Base-by-base conservation (phyloP, 495 filamentous ascomycete genomes). In the Letharia lupina region DNA sequence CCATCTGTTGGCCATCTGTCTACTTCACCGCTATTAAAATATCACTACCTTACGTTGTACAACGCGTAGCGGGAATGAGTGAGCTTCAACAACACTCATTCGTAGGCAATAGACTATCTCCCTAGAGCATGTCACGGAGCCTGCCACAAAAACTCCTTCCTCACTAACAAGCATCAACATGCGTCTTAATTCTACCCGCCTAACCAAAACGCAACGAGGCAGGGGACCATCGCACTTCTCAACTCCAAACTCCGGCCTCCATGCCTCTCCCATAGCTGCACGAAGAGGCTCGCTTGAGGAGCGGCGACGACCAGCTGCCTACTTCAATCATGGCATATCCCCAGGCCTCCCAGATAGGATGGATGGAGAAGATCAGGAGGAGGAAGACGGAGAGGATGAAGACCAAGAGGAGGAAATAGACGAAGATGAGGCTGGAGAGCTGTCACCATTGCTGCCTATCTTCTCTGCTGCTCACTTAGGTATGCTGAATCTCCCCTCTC, bases 401-500 rank as follows among this genome's bases (percentile, higher is more conserved):
- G 80, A 80, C 31, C 77, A 77, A n/a, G 75, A 76, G 10, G 76
- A 70, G 9, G 77, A 80, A 37, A 77, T 74, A 37, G 82, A 81
- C 28, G 85, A 88, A 52, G 87, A 87, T 59, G 85, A 80, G 63
- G 77, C 76, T 35, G 77, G 79, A 64, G 85, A 82, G 70, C 83
- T 77, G 39, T 78, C 79, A 65, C 85, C 84, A 61, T 79, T 94
- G 45, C 79, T 96, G 63, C 91, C 91, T 23, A 88, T 95, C 56
- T 96, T 95, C 77, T 91, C 90, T 47, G 84, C 89, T 31, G 82
- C 84, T 62, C 87, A 94, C 71, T 82, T 96, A 68, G 91, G 91
- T 92, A 78, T 47, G 71, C 18, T 42, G 60, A 50, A 60, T 70
- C 23, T 56, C 28, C 58, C 41, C 61, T 35, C 58, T 31, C 47